phyloP scores from a whole-genome alignment of 176 grass and related monocot genomes.

The Triticum turgidum region DNA sequence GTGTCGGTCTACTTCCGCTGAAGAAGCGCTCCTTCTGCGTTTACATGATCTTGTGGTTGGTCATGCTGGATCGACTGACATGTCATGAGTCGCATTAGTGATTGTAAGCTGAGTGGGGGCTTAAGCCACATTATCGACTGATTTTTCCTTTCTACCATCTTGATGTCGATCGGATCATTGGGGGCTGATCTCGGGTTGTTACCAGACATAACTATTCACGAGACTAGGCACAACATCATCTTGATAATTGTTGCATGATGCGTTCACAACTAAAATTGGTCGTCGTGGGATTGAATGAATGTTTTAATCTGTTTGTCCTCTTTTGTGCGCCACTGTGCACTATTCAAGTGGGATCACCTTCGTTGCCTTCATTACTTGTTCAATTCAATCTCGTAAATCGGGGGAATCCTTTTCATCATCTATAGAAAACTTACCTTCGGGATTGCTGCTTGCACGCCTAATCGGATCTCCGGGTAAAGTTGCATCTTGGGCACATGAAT shows the following conservation, averaged over 20 bases:
- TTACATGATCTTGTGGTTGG: not conserved
- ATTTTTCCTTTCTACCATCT: constrained; percentile 25
- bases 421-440: not conserved
- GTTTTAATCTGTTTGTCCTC: not conserved
- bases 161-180: not conserved
- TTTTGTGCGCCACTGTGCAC: not conserved
- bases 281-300: not conserved
- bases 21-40: constrained; percentile 16
- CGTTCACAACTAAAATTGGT: not conserved
- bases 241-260: not conserved
- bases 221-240: not conserved
- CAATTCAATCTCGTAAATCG: not conserved
- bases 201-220: not conserved
- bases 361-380: not conserved
- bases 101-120: not conserved
- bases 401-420: no score
- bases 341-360: not conserved
- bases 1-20: constrained; percentile 69
- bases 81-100: not conserved
- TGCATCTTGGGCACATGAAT: not conserved
- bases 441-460: not conserved
- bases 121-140: constrained; percentile 1
- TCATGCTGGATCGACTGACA: not conserved
- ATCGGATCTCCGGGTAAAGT: not conserved
- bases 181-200: constrained; percentile 1